phyloP scores from a whole-genome alignment of 345 rosid genomes.

The Rhodamnia argentea region DNA sequence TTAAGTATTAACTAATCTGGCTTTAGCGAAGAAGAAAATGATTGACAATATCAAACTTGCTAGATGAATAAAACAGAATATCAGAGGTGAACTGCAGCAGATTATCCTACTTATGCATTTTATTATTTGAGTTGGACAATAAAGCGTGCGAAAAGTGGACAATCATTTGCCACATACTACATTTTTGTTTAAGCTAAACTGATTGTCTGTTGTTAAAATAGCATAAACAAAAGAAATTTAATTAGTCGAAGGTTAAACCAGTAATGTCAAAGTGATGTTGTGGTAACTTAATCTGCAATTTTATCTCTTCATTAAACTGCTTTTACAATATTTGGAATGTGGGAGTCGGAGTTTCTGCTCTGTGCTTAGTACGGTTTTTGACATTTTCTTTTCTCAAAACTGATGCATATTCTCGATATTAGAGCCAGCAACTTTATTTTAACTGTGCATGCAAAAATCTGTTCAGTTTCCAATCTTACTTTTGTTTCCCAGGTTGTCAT shows the following conservation, averaged over 20 bases:
- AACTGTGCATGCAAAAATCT: background rate
- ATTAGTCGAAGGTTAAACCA: background rate
- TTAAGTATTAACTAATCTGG: background rate
- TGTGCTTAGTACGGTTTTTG: background rate
- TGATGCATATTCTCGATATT: background rate
- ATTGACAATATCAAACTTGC: background rate
- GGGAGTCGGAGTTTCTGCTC: background rate
- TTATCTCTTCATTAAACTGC: background rate
- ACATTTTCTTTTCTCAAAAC: background rate
- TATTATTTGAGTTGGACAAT: background rate
- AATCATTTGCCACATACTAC: background rate
- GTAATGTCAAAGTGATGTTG: background rate
- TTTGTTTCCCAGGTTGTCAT: conserved; percentile 53
- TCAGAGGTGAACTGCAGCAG: background rate
- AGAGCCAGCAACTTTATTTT: background rate
- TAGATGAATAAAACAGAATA: background rate
- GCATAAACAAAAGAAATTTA: background rate
- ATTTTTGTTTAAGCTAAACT: background rate
- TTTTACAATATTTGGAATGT: background rate
- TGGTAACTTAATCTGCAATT: background rate
- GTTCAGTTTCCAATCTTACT: background rate
- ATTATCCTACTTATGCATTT: background rate
- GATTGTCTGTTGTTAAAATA: background rate
- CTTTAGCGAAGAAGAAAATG: background rate
- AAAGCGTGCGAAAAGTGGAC: background rate